Percentiles rank a stretch among this genome's conserved stretches.
Evolutionary conservation across 768 basidiomycete genomes (phyloP).

Genomic region (Cubamyces lactineus): DNA sequence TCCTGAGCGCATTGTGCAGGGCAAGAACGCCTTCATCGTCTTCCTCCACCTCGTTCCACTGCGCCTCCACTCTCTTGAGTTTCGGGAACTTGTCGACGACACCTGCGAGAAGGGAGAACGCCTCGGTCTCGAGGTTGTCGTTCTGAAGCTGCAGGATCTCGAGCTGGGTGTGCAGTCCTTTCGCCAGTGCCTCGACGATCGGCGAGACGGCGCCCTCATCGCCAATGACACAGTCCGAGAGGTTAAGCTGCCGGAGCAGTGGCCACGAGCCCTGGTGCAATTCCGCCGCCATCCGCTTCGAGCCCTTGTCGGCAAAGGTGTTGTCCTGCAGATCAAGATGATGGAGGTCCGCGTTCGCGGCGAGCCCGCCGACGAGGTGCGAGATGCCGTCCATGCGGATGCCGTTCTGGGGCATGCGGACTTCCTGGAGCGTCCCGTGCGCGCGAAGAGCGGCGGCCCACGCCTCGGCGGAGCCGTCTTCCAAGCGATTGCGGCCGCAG

Average conservation of each 20-base stretch:
- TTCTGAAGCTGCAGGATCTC: conserved; percentile 85
- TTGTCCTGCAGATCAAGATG: conserved; percentile 94
- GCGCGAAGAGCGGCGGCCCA: conserved; percentile 91
- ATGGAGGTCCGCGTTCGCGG: conserved; percentile 65
- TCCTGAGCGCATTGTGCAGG: conserved; percentile 57
- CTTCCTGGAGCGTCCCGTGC: conserved; percentile 79
- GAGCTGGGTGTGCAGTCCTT: conserved; percentile 75
- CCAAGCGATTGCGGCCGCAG: conserved; percentile 95
- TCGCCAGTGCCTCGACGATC: conserved; percentile 60
- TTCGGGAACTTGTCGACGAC: conserved; percentile 63
- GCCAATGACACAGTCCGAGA: conserved; percentile 91
- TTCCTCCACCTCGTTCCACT: conserved; percentile 89
- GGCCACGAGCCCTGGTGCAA: conserved; percentile 64
- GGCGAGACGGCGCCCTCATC: conserved; percentile 77
- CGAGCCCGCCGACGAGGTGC: conserved; percentile 74
- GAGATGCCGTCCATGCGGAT: conserved; percentile 92
- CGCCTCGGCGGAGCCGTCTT: conserved; percentile 79
- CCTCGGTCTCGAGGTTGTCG: conserved; percentile 78
- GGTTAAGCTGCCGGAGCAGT: conserved; percentile 73
- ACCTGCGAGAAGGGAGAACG: conserved; percentile 68
- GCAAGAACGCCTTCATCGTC: conserved; percentile 65
- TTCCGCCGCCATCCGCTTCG: conserved; percentile 62
- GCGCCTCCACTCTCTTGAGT: conserved; percentile 77
- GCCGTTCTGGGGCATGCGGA: conserved; percentile 97
- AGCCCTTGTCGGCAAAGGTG: conserved; percentile 65